Evolutionary conservation across 345 rosid genomes (phyloP).

Genomic region (Mangifera indica): DNA sequence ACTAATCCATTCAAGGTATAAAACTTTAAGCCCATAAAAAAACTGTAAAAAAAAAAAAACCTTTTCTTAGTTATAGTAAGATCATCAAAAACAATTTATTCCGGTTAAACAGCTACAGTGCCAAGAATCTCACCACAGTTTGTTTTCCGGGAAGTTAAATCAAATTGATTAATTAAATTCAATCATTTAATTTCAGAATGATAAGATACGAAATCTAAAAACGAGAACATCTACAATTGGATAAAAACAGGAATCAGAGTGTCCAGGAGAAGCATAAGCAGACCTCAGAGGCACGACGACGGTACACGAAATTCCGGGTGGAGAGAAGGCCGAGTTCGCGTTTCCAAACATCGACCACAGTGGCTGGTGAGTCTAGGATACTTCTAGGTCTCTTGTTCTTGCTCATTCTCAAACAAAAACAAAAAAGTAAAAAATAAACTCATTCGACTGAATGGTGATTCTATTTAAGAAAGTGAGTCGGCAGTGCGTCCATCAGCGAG

Average conservation of each 20-base stretch:
- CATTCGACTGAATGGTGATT: too few species aligned
- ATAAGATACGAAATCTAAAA: not conserved
- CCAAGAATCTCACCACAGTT: too few species aligned
- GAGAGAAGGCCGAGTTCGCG: slow-evolving; percentile 81
- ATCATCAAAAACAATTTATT: too few species aligned
- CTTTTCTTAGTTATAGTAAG: not conserved
- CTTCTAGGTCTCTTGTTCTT: slow-evolving; percentile 36
- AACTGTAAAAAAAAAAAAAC: too few species aligned
- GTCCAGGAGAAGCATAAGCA: slow-evolving; percentile 14
- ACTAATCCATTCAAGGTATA: not conserved
- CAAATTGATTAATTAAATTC: not conserved
- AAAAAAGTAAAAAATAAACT: too few species aligned
- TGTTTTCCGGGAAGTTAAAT: not conserved
- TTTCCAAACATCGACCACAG: slow-evolving; percentile 65
- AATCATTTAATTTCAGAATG: not conserved
- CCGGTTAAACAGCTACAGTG: too few species aligned
- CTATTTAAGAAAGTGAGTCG: not conserved
- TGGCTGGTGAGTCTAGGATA: slow-evolving; percentile 46
- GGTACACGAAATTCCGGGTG: slow-evolving; percentile 61
- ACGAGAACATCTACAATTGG: too few species aligned
- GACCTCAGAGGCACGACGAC: slow-evolving; percentile 77
- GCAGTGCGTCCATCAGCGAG: not conserved
- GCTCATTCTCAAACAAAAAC: not conserved
- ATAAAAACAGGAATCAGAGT: not conserved
- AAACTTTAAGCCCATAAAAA: too few species aligned